These are phyloP conservation scores for Cercospora citrullina DNA, from an alignment of 2,329 filamentous ascomycete species.

Conservation along the genomic window DNA sequence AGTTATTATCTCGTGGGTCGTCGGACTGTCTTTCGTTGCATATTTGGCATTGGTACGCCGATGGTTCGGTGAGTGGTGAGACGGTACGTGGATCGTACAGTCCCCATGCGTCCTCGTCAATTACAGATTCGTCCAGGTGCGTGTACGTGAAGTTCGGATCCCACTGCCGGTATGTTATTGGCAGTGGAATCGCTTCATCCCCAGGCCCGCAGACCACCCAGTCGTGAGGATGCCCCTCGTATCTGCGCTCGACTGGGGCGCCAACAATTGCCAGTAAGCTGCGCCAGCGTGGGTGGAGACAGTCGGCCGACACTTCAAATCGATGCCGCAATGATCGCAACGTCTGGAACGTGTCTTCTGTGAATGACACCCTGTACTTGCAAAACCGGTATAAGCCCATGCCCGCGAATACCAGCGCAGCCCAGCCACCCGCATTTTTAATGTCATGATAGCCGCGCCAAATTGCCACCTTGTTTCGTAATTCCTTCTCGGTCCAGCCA, in stretches of 20 bases:
- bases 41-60: conserved; percentile 43
- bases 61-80: conserved; percentile 32
- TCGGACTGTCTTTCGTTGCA: conserved; percentile 55
- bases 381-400: conserved; percentile 61
- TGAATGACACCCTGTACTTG: conserved; percentile 59
- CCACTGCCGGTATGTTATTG: conserved; percentile 50
- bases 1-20: conserved; percentile 50
- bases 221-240: conserved; percentile 54
- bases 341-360: conserved; percentile 52
- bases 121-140: conserved; percentile 52
- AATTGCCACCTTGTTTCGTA: conserved; percentile 55
- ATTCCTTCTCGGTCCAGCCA: conserved; percentile 58
- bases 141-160: conserved; percentile 51
- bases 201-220: conserved; percentile 50
- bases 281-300: conserved; percentile 47
- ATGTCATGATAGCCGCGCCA: conserved; percentile 63
- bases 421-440: conserved; percentile 58
- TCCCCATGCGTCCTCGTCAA: conserved; percentile 53
- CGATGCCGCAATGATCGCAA: conserved; percentile 49
- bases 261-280: conserved; percentile 52
- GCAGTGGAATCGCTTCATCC: conserved; percentile 48
- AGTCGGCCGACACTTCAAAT: conserved; percentile 42
- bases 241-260: conserved; percentile 44
- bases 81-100: conserved; percentile 53
- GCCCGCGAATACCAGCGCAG: conserved; percentile 57